Evolutionary conservation across 2,329 filamentous ascomycete genomes (phyloP), one percentile per base, ranked within the genome.

Genomic region (Diaporthe australafricana): DNA sequence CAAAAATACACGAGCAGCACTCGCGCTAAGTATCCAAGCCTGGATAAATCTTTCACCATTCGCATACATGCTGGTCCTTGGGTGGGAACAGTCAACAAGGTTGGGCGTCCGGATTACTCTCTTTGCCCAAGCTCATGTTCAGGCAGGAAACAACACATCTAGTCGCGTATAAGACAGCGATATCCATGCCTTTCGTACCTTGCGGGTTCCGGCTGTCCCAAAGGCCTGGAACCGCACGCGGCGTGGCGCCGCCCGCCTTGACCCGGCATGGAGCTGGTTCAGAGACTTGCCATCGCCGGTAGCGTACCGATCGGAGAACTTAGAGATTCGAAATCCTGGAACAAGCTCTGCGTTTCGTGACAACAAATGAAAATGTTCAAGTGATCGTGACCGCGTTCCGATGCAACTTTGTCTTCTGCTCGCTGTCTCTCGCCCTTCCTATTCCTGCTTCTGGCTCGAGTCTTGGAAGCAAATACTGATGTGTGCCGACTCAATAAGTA

Each of bases 261-360:
- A 65, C 60, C 60, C 50, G 45, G 60, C 57, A 63, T 11, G 7
- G 60, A 50, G 27, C 20, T 25, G 20, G 40, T 40, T 40, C 9
- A 48, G 14, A 48, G 30, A 8, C 22, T 65, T 7, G 5, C 6
- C n/a, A 50, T 35, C 12, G 30, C 17, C 14, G 30, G n/a, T 48
- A 38, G 42, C 32, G 60, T 16, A 48, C 27, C 30, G 45, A 50
- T 65, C 60, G 60, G 60, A 50, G 30, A 48, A 60, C 42, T 60
- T 25, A 12, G 40, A 16, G 25, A 38, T 20, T 25, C n/a, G 5
- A 38, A 38, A 35, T 25, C 45, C 30, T 20, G 60, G 27, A 7
- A 38, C 20, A 14, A 25, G 1, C 25, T 38, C 22, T 16, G 6
- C 38, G 45, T 50, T 65, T 50, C 45, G 30, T 50, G 42, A 65